phyloP scores from a whole-genome alignment of 768 basidiomycete genomes.

The Tremella fuciformis region DNA sequence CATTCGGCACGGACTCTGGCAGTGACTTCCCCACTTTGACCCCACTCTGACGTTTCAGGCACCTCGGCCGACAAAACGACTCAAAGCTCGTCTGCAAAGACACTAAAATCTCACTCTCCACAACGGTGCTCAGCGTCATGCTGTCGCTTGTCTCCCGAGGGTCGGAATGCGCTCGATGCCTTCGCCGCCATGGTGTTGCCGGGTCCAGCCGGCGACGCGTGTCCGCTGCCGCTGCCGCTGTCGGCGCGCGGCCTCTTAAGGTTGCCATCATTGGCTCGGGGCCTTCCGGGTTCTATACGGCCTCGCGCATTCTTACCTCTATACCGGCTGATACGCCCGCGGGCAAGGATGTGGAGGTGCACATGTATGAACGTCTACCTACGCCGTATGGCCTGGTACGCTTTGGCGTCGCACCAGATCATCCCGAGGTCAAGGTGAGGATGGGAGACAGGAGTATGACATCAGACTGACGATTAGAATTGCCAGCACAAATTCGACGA shows the following conservation, averaged over 20 bases:
- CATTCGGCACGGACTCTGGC: no score
- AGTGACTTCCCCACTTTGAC: no score
- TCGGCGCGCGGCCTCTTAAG: constrained; percentile 56
- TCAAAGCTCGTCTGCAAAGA: no score
- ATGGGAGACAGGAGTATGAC: not conserved
- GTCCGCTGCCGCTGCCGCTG: not conserved
- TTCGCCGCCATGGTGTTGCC: no score
- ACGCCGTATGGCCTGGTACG: constrained; percentile 91
- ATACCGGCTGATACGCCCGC: constrained; percentile 55
- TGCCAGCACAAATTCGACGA: constrained; percentile 92
- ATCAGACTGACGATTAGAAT: constrained; percentile 60
- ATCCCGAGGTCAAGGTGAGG: constrained; percentile 90
- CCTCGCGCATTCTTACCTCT: constrained; percentile 73
- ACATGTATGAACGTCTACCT: constrained; percentile 89
- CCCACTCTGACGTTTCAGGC: no score
- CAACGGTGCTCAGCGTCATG: no score
- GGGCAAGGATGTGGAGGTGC: constrained; percentile 59
- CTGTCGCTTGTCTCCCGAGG: no score
- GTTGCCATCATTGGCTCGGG: constrained; percentile 90
- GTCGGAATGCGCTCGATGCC: no score
- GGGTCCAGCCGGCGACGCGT: no score
- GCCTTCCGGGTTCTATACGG: constrained; percentile 94
- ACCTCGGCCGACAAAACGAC: no score
- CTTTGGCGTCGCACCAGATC: constrained; percentile 96
- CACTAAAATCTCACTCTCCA: no score